Evolutionary conservation across 345 rosid species (phyloP).

Genomic region (Rhizophora mangle): DNA sequence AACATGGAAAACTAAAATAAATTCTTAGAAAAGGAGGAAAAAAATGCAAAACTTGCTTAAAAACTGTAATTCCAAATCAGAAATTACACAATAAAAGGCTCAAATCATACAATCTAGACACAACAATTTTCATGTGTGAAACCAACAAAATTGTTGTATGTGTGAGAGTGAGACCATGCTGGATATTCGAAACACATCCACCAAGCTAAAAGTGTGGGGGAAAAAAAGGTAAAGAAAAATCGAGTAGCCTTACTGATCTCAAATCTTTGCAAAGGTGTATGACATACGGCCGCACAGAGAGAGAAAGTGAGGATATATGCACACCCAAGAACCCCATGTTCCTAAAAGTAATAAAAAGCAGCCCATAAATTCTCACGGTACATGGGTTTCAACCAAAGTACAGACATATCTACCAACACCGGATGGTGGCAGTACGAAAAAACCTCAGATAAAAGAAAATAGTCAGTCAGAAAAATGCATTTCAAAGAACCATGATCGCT

Average conservation of each 20-base stretch:
- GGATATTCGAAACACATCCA: slow-evolving; percentile 5
- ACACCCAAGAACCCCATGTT: background rate
- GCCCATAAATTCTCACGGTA: slow-evolving; percentile 12
- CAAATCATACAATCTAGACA: background rate
- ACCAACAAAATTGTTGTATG: background rate
- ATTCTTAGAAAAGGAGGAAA: too few species aligned
- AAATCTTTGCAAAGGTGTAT: background rate
- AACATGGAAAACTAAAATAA: background rate
- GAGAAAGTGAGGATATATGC: background rate
- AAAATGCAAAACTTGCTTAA: too few species aligned
- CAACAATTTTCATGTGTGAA: background rate
- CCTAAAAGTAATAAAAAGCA: slow-evolving; percentile 13
- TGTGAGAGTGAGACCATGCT: background rate
- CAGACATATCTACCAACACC: slow-evolving; percentile 35
- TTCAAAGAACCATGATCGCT: slow-evolving; percentile 9
- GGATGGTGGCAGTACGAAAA: slow-evolving; percentile 19
- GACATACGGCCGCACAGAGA: background rate
- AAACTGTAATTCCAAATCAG: background rate
- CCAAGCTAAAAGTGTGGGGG: too few species aligned
- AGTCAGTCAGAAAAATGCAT: slow-evolving; percentile 10
- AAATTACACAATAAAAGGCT: background rate
- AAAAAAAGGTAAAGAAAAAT: background rate
- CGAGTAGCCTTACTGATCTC: slow-evolving; percentile 13
- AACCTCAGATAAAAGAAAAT: slow-evolving; percentile 7
- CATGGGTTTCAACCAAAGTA: slow-evolving; percentile 19